These are phyloP conservation scores for Beauveria rudraprayagi DNA, from an alignment of 2,329 filamentous ascomycete species.

Conservation along the genomic window DNA sequence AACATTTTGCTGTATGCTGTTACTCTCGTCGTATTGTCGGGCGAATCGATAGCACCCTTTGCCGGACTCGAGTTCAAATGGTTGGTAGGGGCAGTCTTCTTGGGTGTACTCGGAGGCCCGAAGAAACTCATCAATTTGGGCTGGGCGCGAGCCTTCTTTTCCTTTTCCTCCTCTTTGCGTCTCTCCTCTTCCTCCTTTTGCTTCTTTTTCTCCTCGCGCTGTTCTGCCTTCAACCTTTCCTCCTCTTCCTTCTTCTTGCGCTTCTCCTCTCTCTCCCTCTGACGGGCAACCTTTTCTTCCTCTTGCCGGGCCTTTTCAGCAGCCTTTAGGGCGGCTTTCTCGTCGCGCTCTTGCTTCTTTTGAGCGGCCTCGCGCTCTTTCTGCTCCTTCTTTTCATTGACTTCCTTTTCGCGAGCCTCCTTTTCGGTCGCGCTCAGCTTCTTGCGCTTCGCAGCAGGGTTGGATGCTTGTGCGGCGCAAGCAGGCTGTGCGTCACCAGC, in stretches of 20 bases:
- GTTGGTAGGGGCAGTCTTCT: constrained; percentile 29
- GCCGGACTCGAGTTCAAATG: constrained; percentile 22
- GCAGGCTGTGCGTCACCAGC: constrained; percentile 16
- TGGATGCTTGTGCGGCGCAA: constrained; percentile 14
- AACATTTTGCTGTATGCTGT: constrained; percentile 64
- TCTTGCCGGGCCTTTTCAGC: constrained; percentile 32
- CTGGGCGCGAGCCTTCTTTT: constrained; percentile 43
- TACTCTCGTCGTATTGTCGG: constrained; percentile 11
- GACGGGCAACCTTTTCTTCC: constrained; percentile 29
- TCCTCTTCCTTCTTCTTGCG: constrained; percentile 36
- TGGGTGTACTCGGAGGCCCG: constrained; percentile 33
- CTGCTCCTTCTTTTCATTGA: constrained; percentile 26
- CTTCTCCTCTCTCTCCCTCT: constrained; percentile 32
- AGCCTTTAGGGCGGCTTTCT: constrained; percentile 23
- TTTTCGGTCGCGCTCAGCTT: constrained; percentile 35
- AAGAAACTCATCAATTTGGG: constrained; percentile 41
- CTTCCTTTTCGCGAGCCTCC: constrained; percentile 30
- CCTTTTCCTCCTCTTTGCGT: constrained; percentile 33
- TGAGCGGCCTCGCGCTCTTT: constrained; percentile 26
- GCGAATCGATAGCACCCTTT: constrained; percentile 18
- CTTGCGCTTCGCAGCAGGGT: constrained; percentile 33
- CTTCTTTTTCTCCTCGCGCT: constrained; percentile 38
- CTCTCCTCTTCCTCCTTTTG: constrained; percentile 43
- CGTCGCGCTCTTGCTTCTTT: constrained; percentile 26
- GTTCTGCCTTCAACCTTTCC: constrained; percentile 29